Percentiles rank a stretch among this genome's conserved stretches.
Evolutionary conservation across 2,329 filamentous ascomycete species (phyloP).

Genomic region (Metarhizium humberi): DNA sequence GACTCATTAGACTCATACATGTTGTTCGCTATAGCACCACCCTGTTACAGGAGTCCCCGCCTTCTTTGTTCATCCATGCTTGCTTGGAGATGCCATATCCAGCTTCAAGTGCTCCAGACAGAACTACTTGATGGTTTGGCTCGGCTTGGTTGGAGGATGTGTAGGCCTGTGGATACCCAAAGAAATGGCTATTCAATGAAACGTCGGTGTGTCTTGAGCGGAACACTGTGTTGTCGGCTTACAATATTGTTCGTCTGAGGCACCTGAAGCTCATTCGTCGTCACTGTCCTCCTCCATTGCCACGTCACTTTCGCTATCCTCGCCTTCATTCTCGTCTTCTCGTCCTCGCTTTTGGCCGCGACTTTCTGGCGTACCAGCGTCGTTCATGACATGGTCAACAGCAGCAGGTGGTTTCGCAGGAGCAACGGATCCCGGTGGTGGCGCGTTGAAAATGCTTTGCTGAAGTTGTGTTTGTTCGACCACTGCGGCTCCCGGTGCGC

Average conservation of each 20-base stretch:
- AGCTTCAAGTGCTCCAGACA: conserved; percentile 51
- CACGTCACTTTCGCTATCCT: conserved; percentile 60
- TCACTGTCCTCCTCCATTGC: conserved; percentile 64
- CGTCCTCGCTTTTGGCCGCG: conserved; percentile 62
- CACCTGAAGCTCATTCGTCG: conserved; percentile 44
- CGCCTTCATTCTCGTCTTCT: conserved; percentile 57
- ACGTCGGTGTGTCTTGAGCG: conserved; percentile 4
- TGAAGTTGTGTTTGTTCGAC: conserved; percentile 65
- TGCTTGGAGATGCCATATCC: conserved; percentile 72
- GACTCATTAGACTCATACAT: conserved; percentile 22
- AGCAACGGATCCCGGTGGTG: conserved; percentile 41
- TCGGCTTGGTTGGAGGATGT: conserved; percentile 74
- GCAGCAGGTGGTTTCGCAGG: conserved; percentile 39
- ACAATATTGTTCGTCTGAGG: not conserved
- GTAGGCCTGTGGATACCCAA: conserved; percentile 72
- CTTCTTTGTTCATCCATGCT: conserved; percentile 91
- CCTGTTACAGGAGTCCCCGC: conserved; percentile 67
- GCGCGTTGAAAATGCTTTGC: conserved; percentile 70
- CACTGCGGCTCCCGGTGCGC: conserved; percentile 38
- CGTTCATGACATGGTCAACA: conserved; percentile 38
- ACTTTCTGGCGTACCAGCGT: conserved; percentile 42
- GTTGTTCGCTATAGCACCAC: conserved; percentile 55
- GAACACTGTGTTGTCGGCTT: not conserved
- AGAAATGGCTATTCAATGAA: conserved; percentile 46
- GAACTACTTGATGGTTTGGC: conserved; percentile 78